Evolutionary conservation across 306 rosid genomes (phyloP), one percentile per base, ranked within the genome.

Genomic region (Sicyos edulis): DNA sequence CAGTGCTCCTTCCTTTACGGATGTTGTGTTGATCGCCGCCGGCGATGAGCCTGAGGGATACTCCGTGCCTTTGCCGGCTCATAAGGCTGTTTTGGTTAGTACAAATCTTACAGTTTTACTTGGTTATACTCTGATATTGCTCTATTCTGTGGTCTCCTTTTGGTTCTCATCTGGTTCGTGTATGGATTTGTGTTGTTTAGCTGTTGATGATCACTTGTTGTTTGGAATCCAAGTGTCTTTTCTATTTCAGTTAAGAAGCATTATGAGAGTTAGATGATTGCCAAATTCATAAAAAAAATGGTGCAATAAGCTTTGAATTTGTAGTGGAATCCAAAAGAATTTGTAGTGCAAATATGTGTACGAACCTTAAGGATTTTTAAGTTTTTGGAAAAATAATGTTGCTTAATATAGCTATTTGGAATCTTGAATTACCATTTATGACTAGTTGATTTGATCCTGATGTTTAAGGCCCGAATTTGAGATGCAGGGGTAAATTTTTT

Each of bases 81-180:
- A 93, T 64, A 90, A 82, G 78, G 87, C 89, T 61, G 76, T 93
- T 78, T 82, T 93, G 85, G 98, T 92, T 20, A 75, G 92, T 77
- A 63, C 71, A 52, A 62, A 45, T 42, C 21, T 64, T 52, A 1
- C 47, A 20, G 17, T 11, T 10, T 61, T 58, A 32, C 63, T 74
- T 21, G n/a, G 10, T 51, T 51, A 7, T 19, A 11, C 20, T 7
- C 16, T 4, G 42, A 11, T 71, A 7, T 40, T 45, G n/a, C 10
- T 10, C 13, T 17, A 44, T 15, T 19, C 52, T 60, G 10, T 21
- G 19, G 32, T 11, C n/a, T 17, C 8, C 4, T 2, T 42, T 22
- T 13, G 61, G 47, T 21, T 26, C 5, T 10, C 9, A 15, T 63
- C 16, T 63, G 11, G 34, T 4, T 66, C 13, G 34, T 5, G n/a